A percentile compares a stretch with the other conserved stretches of the same genome.
Evolutionary conservation across 306 rosid species (phyloP).

Genomic region (Cucumis hystrix): DNA sequence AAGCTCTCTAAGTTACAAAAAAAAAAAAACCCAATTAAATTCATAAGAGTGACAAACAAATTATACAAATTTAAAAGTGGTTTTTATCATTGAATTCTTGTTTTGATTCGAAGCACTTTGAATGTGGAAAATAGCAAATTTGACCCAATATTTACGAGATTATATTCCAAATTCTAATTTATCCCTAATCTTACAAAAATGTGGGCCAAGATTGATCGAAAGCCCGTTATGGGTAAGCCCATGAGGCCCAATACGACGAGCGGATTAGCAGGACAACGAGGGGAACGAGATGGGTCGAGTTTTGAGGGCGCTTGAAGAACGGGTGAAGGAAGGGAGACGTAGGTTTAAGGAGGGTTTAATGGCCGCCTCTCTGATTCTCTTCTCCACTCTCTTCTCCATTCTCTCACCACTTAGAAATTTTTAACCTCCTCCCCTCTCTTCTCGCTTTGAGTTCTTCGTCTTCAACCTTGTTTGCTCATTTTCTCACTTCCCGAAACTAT

Average conservation of each 20-base stretch:
- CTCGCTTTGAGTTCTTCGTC: not conserved
- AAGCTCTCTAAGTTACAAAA: no score
- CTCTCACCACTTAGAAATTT: not conserved
- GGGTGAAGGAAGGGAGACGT: not conserved
- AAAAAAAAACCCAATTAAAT: no score
- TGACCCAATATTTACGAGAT: no score
- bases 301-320: not conserved
- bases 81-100: no score
- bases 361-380: conserved; percentile 26
- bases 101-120: no score
- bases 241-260: not conserved
- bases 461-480: not conserved
- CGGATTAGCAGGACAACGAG: not conserved
- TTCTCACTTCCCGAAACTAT: not conserved
- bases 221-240: not conserved
- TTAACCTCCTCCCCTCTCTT: not conserved
- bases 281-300: not conserved
- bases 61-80: no score
- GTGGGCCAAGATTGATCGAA: no score
- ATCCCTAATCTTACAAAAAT: no score
- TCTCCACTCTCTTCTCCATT: not conserved
- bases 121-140: no score
- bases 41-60: no score
- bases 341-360: conserved; percentile 72
- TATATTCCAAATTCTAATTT: no score